Conservation (phyloP, 352 stramenopile species). For the Blastocystis sp. region DNA sequence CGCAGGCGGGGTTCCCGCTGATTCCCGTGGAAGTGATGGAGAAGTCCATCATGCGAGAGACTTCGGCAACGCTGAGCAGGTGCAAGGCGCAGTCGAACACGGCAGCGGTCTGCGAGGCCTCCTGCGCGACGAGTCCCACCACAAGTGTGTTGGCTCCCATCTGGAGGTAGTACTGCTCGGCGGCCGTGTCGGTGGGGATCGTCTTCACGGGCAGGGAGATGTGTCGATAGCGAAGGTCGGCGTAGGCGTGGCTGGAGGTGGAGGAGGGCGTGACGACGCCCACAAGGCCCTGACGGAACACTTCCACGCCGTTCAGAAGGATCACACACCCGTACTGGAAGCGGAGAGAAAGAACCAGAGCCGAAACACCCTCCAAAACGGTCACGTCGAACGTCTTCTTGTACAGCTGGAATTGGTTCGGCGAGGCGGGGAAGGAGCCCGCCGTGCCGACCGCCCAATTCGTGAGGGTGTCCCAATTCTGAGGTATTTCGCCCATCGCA, state of each 20-base stretch:
- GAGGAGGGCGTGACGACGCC: neutral
- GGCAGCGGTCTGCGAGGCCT: neutral
- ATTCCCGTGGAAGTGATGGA: neutral
- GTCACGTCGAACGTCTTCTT: constrained; percentile 25
- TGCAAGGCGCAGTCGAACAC: neutral
- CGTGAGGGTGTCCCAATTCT: neutral
- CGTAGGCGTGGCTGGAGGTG: constrained; percentile 3
- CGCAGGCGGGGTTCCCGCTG: neutral
- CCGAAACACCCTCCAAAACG: neutral
- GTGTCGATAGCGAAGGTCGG: neutral
- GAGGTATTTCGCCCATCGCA: neutral
- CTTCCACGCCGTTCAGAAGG: constrained; percentile 44
- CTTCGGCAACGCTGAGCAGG: constrained; percentile 1
- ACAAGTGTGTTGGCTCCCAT: neutral
- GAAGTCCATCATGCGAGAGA: constrained; percentile 1
- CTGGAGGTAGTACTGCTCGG: neutral
- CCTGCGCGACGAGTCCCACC: neutral
- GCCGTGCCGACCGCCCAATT: neutral
- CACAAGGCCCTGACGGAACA: constrained; percentile 1
- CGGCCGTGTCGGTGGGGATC: neutral
- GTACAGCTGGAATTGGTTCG: constrained; percentile 27
- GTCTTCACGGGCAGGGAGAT: constrained; percentile 25
- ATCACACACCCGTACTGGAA: constrained; percentile 14
- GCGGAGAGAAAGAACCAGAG: constrained; percentile 18
- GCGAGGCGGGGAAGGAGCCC: neutral